phyloP scores from a whole-genome alignment of 768 basidiomycete species.

The Kwoniella botswanensis region DNA sequence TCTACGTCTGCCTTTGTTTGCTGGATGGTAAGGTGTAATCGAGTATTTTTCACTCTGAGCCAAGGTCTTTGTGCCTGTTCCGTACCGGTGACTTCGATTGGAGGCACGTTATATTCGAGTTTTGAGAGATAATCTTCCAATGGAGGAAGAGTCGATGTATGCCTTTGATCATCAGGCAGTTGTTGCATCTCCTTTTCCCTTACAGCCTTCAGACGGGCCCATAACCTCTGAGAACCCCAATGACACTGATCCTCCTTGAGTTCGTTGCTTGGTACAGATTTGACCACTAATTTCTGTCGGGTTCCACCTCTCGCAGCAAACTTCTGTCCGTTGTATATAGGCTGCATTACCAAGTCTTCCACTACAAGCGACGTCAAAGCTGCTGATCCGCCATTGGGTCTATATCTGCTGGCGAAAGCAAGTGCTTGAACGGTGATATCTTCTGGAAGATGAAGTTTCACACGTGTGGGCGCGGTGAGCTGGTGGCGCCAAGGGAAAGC shows the following conservation, averaged over 20 bases:
- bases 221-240: constrained; percentile 37
- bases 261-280: constrained; percentile 12
- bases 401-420: constrained; percentile 34
- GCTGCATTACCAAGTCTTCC: constrained; percentile 49
- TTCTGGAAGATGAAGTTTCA: constrained; percentile 52
- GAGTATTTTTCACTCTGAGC: constrained; percentile 7
- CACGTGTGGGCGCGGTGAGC: constrained; percentile 36
- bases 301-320: constrained; percentile 32
- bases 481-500: constrained; percentile 36
- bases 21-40: constrained; percentile 23
- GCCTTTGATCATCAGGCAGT: constrained; percentile 25
- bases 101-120: constrained; percentile 31
- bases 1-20: constrained; percentile 22
- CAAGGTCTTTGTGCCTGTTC: constrained; percentile 44
- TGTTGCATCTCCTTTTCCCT: neutral
- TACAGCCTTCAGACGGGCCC: constrained; percentile 8
- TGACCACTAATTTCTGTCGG: constrained; percentile 15
- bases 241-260: constrained; percentile 32
- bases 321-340: constrained; percentile 52
- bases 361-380: constrained; percentile 33
- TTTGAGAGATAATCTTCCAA: constrained; percentile 2
- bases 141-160: constrained; percentile 10
- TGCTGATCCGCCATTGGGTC: constrained; percentile 34
- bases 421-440: constrained; percentile 53
- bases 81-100: constrained; percentile 37